A percentile compares a stretch with the other conserved stretches of the same genome.
phyloP scores from a whole-genome alignment of 2,329 filamentous ascomycete genomes.

The Nemania diffusa region DNA sequence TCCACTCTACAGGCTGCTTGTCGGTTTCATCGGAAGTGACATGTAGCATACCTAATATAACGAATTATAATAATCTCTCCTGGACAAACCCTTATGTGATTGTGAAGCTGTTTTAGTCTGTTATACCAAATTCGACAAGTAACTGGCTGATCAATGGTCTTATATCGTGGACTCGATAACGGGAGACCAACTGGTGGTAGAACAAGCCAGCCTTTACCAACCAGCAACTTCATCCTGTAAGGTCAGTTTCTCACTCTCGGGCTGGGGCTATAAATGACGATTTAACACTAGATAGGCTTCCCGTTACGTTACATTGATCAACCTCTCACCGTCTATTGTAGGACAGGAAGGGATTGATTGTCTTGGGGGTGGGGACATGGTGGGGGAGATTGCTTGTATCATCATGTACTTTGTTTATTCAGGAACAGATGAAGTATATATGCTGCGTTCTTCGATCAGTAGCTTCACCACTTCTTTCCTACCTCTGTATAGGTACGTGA shows the following conservation, averaged over 20 bases:
- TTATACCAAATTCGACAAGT: not conserved
- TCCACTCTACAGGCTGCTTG: not conserved
- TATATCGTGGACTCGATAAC: not conserved
- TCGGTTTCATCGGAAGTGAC: not conserved
- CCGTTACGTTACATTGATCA: conserved; percentile 26
- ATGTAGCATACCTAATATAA: not conserved
- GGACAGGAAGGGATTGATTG: not conserved
- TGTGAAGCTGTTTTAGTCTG: conserved; percentile 10
- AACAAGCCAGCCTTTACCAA: not conserved
- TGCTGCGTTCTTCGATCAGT: not conserved
- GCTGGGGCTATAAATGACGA: not conserved
- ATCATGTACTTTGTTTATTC: not conserved
- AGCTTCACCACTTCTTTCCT: too few relatives aligned
- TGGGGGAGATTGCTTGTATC: conserved; percentile 17
- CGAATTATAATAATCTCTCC: not conserved
- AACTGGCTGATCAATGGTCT: too few relatives aligned
- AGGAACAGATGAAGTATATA: conserved; percentile 1
- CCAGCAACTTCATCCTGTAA: not conserved
- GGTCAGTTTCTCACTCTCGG: not conserved
- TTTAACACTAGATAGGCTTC: not conserved
- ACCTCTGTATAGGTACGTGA: not conserved
- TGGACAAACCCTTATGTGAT: not conserved
- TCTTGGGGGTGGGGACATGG: conserved; percentile 20
- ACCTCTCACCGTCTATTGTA: not conserved
- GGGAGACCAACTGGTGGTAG: not conserved